These are phyloP conservation scores for Byssoonygena ceratinophila DNA, from an alignment of 2,329 filamentous ascomycete species.

Conservation along the genomic window DNA sequence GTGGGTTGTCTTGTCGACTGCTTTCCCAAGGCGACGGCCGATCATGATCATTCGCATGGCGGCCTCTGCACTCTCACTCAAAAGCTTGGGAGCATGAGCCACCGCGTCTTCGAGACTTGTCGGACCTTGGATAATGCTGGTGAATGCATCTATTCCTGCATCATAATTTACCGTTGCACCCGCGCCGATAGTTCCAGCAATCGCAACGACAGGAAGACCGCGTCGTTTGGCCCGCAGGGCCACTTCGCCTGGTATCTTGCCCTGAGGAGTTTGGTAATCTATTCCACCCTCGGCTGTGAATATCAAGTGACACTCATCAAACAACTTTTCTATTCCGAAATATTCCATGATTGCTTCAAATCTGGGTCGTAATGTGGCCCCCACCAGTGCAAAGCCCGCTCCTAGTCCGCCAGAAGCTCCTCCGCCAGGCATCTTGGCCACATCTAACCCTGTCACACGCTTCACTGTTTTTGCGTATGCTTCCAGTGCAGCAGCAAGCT, in stretches of 20 bases:
- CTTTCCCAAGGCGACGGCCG: conserved; percentile 11
- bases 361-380: conserved; percentile 38
- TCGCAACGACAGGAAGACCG: conserved; percentile 39
- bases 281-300: conserved; percentile 46
- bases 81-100: conserved; percentile 20
- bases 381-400: conserved; percentile 41
- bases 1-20: neutral
- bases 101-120: conserved; percentile 24
- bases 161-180: conserved; percentile 28
- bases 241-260: conserved; percentile 46
- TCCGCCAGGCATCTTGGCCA: conserved; percentile 36
- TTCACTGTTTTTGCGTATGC: conserved; percentile 32
- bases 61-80: conserved; percentile 23
- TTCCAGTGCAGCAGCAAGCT: conserved; percentile 37
- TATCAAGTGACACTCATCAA: conserved; percentile 42
- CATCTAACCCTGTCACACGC: conserved; percentile 27
- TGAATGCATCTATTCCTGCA: conserved; percentile 28
- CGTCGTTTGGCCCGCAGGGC: conserved; percentile 39
- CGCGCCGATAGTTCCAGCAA: conserved; percentile 35
- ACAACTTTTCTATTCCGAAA: conserved; percentile 39
- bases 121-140: conserved; percentile 25
- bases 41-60: conserved; percentile 26
- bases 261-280: conserved; percentile 43
- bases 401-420: conserved; percentile 46
- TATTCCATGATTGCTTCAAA: conserved; percentile 45